Base-by-base conservation (phyloP, 208 protist species). In the Leishmania mexicana region DNA sequence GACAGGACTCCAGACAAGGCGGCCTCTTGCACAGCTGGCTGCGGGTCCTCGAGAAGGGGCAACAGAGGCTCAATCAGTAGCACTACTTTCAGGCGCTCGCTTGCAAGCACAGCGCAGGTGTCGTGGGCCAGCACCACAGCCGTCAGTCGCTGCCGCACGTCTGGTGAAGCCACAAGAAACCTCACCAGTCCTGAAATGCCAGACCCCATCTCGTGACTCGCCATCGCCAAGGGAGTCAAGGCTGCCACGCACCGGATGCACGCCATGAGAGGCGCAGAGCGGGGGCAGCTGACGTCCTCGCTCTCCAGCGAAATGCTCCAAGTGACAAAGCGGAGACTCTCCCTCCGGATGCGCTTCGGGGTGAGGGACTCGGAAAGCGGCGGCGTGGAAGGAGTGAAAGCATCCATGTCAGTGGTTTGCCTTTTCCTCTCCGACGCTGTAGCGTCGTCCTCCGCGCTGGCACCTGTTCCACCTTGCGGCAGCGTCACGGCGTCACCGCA, bases 1-100 rank as follows among this genome's bases (percentile, higher is more conserved):
- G 87, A 89, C 21, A 95, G 35, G 3, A 90, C 73, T 31, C 81
- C 88, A 71, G 85, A 85, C 75, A 95, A 79, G 15, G 92, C 88
- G 5, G 86, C 85, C 76, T 93, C 92, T 67, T 90, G 86, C 80
- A 95, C 92, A 15, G 57, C 49, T 65, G 85, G 85, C n/a, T 82
- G 77, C 54, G 19, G 31, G 80, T 95, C 90, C 72, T 86, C 86
- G 31, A 95, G 88, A 19, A 95, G 83, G 1, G 78, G 76, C 45
- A 87, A 35, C 6, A 95, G 84, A 2, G 90, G 84, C 72, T 90
- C 87, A 76, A 88, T 85, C 35, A 95, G 79, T 53, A 90, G 67
- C 24, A 79, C 45, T 10, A 83, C 82, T 53, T 87, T 90, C 60
- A 92, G 76, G 1, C 78, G 78, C 71, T 92, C 88, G 42, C 86